Base-by-base conservation (phyloP, 495 filamentous ascomycete species). In the Daldinia grandis region DNA sequence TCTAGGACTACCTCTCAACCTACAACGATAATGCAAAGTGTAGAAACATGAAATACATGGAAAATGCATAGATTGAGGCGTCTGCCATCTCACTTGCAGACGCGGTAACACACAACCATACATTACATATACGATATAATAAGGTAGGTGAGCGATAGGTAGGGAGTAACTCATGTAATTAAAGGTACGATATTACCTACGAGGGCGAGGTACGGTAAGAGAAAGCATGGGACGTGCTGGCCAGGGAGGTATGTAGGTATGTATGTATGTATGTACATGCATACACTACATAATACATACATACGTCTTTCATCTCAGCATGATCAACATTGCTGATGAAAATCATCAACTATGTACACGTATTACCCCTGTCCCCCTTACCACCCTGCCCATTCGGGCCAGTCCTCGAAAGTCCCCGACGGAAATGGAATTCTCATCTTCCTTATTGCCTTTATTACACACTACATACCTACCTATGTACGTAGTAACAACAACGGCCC, bases 1-100 rank as follows among this genome's bases (percentile, higher is more conserved):
- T 7, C 3, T 47, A 21, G 17, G 42, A 47, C 42, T 38, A 38
- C 12, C 12, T 8, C 9, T 2, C 12, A 37, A 47, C 2, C n/a
- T 47, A 21, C 3, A 17, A 19, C 19, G 17, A 71, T 80, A 85
- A 80, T 98, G 94, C 38, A 6, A 38, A 61, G 35, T 38, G 37
- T 33, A 58, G 12, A 35, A 35, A 35, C 33, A 35, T 14, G 5
- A 35, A 10, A 35, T 35, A 33, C 10, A 33, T 30, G 14, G 9
- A 47, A 47, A 47, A 47, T 24, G 4, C 19, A 24, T 21, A 47
- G 19, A 65, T 42, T 42, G 12, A 49, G 50, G 50, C 50, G n/a
- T 51, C 62, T 62, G 27, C 53, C 28, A 66, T 51, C 66, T 63
- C 55, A 55, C 58, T 47, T 71, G 59, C 19, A 42, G 35, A 38